Evolutionary conservation across 352 stramenopile genomes (phyloP).

Genomic region (Pythium angustatum): DNA sequence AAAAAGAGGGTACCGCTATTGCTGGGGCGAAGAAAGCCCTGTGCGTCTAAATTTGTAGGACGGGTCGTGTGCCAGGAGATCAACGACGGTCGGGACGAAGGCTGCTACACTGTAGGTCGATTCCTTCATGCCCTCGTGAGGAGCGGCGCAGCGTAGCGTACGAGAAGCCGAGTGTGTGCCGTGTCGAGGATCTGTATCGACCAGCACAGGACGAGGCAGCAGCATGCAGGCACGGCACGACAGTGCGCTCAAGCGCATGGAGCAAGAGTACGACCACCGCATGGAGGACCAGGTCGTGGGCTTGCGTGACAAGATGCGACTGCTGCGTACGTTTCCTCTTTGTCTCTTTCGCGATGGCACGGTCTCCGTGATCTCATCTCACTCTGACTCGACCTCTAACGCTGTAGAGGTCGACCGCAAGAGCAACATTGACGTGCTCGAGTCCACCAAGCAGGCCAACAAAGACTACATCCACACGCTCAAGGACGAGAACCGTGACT

Average conservation of each 20-base stretch:
- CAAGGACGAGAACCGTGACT: slow-evolving; percentile 88
- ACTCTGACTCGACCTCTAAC: neutral
- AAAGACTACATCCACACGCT: slow-evolving; percentile 89
- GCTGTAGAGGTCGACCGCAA: slow-evolving; percentile 81
- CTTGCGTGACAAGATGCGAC: slow-evolving; percentile 83
- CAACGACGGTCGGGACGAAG: too few relatives aligned
- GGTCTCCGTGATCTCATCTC: neutral
- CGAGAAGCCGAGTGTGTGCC: too few relatives aligned
- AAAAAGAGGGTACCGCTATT: neutral
- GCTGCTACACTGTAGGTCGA: too few relatives aligned
- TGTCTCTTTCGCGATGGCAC: neutral
- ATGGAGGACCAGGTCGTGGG: slow-evolving; percentile 86
- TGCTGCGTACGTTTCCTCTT: slow-evolving; percentile 61
- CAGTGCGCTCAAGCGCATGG: slow-evolving; percentile 74
- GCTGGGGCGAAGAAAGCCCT: too few relatives aligned
- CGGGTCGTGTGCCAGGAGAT: too few relatives aligned
- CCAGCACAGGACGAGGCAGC: neutral
- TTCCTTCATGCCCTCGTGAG: too few relatives aligned
- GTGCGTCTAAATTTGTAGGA: too few relatives aligned
- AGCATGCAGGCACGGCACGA: slow-evolving; percentile 63
- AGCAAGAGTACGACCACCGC: slow-evolving; percentile 76
- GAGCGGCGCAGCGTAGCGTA: too few relatives aligned
- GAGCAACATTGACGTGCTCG: slow-evolving; percentile 80
- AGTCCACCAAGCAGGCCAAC: slow-evolving; percentile 89
- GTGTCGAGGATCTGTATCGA: neutral